Percentiles rank a stretch among this genome's conserved stretches.
These are phyloP conservation scores for Solanum commersonii DNA, from an alignment of 257 asterid genomes.

Conservation along the genomic window DNA sequence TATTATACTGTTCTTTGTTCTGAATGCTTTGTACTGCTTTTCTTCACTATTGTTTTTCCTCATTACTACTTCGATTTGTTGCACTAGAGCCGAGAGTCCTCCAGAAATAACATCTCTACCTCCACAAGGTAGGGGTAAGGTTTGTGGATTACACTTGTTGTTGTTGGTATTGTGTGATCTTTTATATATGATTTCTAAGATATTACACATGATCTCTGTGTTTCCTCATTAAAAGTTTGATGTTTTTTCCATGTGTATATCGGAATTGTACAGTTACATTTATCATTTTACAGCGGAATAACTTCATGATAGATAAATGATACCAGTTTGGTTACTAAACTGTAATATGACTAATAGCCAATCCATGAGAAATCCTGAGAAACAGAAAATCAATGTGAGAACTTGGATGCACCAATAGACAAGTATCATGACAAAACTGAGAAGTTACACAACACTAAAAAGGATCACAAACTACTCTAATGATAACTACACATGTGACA, in stretches of 20 bases:
- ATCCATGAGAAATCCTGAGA: not conserved
- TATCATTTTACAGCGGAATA: not conserved
- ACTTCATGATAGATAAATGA: not conserved
- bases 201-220: not conserved
- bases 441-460: not conserved
- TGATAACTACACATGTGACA: not conserved
- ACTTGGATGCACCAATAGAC: not conserved
- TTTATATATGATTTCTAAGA: not conserved
- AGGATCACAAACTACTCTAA: not conserved
- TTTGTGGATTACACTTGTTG: no score
- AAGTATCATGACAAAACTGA: not conserved
- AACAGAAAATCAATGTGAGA: not conserved
- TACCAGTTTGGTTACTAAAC: not conserved
- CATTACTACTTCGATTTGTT: fast-evolving
- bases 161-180: not conserved
- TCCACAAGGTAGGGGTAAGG: no score
- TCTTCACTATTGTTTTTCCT: not conserved
- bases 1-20: not conserved
- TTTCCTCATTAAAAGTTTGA: not conserved
- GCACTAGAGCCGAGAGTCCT: fast-evolving
- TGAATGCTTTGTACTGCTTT: not conserved
- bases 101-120: fast-evolving
- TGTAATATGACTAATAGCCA: not conserved
- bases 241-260: not conserved
- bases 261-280: not conserved